Base-by-base conservation (phyloP, 2,329 filamentous ascomycete genomes). In the Cladosporium sp. region DNA sequence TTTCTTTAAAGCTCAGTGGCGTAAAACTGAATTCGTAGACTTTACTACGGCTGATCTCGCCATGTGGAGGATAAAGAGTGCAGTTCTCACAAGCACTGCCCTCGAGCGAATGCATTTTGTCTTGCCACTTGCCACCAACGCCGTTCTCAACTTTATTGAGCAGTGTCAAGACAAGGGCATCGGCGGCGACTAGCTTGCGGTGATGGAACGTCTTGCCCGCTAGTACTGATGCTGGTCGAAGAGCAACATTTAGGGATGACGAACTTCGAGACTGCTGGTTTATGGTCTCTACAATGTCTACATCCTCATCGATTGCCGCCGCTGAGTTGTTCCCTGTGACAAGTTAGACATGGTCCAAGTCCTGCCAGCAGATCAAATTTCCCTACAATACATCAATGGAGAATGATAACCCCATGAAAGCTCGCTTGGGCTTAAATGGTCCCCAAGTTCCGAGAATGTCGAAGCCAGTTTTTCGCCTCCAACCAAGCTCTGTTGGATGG, bases 1-100 rank as follows among this genome's bases (percentile, higher is more conserved):
- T 82, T 68, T 92, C 89, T 58, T 80, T 77, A 15, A 80, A 71
- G 13, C 88, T 90, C 65, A 92, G 83, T 7, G 89, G 89, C 28
- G 84, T 84, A 67, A 91, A 91, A 59, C 87, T 87, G 68, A 92
- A 92, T 70, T 92, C 87, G 68, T 90, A 91, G 1, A 91, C 77
- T 56, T 85, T 83, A 63, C 80, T 87, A 24, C 75, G 72, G 22
- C 74, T 74, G 34, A 80, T 77, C 19, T 73, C 74, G 8, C 83
- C 85, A 62, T 85, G 78, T 1, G 76, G 67, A 1, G 87, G 85
- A 64, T 89, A 89, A 1, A 90, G 76, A 17, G 81, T 80, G 84
- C 88, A 91, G 58, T 80, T 78, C 34, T 79, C 71, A 1, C 75
- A 71, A 56, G 78, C 72, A 15, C 75, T 76, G 3, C 73, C 61